Conservation (phyloP, 345 rosid species). For the Syzygium aqueum region DNA sequence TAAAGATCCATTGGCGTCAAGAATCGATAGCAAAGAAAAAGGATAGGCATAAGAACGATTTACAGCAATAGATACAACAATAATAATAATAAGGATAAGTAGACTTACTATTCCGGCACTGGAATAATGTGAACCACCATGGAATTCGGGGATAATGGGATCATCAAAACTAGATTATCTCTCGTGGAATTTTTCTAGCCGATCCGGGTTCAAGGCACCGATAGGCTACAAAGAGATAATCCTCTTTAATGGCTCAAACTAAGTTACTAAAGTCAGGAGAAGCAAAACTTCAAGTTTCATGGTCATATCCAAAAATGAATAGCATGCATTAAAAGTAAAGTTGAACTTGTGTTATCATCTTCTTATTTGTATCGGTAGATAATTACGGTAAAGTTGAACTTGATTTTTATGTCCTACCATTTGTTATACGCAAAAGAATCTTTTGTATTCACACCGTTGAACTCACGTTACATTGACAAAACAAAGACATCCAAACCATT, state of each 20-base stretch:
- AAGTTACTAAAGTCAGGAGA: not conserved
- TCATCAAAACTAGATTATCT: slow-evolving; percentile 96
- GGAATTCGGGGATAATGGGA: slow-evolving; percentile 96
- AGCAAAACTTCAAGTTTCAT: no score
- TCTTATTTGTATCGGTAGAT: no score
- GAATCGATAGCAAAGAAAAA: not conserved
- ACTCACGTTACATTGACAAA: no score
- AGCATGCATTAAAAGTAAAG: no score
- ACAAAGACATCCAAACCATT: no score
- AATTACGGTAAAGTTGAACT: no score
- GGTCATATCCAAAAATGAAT: no score
- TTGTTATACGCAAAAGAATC: no score
- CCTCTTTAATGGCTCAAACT: not conserved
- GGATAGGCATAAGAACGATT: not conserved
- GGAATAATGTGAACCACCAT: slow-evolving; percentile 97
- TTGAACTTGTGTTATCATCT: no score
- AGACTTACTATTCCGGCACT: slow-evolving; percentile 90
- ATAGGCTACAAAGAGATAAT: slow-evolving; percentile 62
- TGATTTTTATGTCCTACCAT: no score
- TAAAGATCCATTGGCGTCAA: not conserved
- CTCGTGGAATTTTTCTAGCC: slow-evolving; percentile 80
- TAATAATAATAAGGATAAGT: slow-evolving; percentile 4
- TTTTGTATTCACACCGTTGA: no score
- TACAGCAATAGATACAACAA: not conserved
- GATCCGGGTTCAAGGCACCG: slow-evolving; percentile 83